phyloP scores from a whole-genome alignment of 345 rosid species.

The Camelina laxa region DNA sequence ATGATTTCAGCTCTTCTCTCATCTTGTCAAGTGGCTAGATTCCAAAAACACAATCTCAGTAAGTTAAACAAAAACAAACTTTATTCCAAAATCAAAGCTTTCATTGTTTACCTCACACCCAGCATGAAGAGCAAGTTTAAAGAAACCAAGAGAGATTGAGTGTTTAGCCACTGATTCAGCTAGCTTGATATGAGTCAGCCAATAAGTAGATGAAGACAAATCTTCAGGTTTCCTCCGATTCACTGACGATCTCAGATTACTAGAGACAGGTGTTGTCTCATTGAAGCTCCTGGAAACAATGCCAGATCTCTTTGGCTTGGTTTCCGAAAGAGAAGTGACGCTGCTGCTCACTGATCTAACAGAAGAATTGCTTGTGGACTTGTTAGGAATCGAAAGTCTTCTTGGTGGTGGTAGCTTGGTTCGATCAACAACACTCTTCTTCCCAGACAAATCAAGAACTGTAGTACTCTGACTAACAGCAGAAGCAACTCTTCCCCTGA shows the following conservation, averaged over 20 bases:
- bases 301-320: constrained; percentile 53
- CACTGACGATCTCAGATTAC: constrained; percentile 55
- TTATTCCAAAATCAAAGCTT: background rate
- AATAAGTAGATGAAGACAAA: constrained; percentile 65
- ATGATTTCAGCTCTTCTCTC: constrained; percentile 77
- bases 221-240: constrained; percentile 54
- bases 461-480: constrained; percentile 76
- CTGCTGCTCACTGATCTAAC: constrained; percentile 42
- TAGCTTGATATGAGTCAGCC: constrained; percentile 78
- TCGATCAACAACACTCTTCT: constrained; percentile 64
- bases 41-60: constrained; percentile 27
- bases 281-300: constrained; percentile 46
- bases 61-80: background rate
- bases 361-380: constrained; percentile 50
- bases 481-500: constrained; percentile 55
- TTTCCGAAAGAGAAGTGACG: constrained; percentile 64
- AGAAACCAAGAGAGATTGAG: constrained; percentile 78
- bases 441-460: constrained; percentile 68
- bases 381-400: constrained; percentile 74
- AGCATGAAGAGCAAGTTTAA: constrained; percentile 84
- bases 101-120: constrained; percentile 70
- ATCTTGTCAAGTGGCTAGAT: constrained; percentile 68
- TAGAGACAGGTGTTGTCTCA: constrained; percentile 59
- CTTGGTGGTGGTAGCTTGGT: constrained; percentile 78
- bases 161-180: constrained; percentile 81